Evolutionary conservation across 1,139 yeast species (phyloP).

Genomic region (Wickerhamomyces sp.): DNA sequence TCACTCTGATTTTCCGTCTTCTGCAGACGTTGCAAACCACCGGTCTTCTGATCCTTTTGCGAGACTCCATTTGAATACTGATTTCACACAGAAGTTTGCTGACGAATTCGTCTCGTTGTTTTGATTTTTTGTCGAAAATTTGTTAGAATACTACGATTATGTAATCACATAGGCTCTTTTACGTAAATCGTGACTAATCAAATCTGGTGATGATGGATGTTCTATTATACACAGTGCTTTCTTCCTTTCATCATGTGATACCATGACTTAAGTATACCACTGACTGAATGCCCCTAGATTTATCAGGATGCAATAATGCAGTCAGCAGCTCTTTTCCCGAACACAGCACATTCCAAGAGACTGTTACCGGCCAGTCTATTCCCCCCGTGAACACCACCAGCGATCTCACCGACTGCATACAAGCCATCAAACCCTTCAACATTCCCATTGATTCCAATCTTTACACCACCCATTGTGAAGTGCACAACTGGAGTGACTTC

Average conservation of each 20-base stretch:
- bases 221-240: no score
- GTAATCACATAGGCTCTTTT: neutral
- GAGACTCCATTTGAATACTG: conserved; percentile 1
- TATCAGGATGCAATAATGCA: neutral
- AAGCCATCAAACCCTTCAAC: conserved; percentile 51
- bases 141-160: neutral
- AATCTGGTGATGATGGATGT: no score
- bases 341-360: conserved; percentile 75
- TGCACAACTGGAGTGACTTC: conserved; percentile 72
- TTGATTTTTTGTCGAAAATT: neutral
- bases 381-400: conserved; percentile 80
- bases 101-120: neutral
- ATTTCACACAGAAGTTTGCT: neutral
- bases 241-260: no score
- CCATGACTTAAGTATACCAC: neutral
- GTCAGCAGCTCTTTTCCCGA: conserved; percentile 48
- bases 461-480: conserved; percentile 84
- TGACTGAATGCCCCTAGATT: neutral
- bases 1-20: conserved; percentile 24
- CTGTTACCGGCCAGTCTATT: conserved; percentile 77
- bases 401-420: conserved; percentile 71
- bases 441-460: conserved; percentile 47
- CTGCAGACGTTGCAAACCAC: conserved; percentile 25
- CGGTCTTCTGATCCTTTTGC: conserved; percentile 20
- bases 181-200: no score